Conservation (phyloP, 257 asterid genomes). For the Fraxinus anomala region DNA sequence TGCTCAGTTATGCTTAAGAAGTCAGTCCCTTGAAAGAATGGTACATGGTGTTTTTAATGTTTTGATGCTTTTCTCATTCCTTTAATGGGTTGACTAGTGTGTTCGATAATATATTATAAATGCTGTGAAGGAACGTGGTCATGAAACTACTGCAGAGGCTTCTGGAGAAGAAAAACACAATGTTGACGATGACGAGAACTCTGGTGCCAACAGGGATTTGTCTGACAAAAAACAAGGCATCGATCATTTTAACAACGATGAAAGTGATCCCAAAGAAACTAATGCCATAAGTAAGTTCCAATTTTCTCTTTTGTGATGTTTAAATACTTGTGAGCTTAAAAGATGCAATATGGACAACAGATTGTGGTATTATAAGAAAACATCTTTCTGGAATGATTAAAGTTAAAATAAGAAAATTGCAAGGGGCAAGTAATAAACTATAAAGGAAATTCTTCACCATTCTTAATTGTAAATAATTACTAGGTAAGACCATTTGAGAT, state of each 20-base stretch:
- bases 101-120: slow-evolving; percentile 15
- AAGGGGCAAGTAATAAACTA: neutral
- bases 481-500: neutral
- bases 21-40: slow-evolving; percentile 7
- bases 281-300: slow-evolving; percentile 76
- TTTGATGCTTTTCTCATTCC: neutral
- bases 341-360: neutral
- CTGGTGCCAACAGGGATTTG: slow-evolving; percentile 27
- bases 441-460: neutral
- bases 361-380: neutral
- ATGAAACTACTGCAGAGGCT: slow-evolving; percentile 41
- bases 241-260: slow-evolving; percentile 76
- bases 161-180: slow-evolving; percentile 38
- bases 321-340: neutral
- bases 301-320: neutral
- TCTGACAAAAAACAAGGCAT: slow-evolving; percentile 51
- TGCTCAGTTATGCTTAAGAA: slow-evolving; percentile 14
- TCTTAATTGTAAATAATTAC: neutral
- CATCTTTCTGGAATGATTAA: neutral
- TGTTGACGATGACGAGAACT: slow-evolving; percentile 25
- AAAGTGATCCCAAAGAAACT: slow-evolving; percentile 65
- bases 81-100: slow-evolving; percentile 5
- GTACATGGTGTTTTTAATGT: neutral
- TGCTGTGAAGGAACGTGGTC: slow-evolving; percentile 47
- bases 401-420: neutral